A percentile compares a stretch with the other conserved stretches of the same genome.
These are phyloP conservation scores for Penicillium sp. DNA, from an alignment of 2,329 filamentous ascomycete genomes.

Conservation along the genomic window DNA sequence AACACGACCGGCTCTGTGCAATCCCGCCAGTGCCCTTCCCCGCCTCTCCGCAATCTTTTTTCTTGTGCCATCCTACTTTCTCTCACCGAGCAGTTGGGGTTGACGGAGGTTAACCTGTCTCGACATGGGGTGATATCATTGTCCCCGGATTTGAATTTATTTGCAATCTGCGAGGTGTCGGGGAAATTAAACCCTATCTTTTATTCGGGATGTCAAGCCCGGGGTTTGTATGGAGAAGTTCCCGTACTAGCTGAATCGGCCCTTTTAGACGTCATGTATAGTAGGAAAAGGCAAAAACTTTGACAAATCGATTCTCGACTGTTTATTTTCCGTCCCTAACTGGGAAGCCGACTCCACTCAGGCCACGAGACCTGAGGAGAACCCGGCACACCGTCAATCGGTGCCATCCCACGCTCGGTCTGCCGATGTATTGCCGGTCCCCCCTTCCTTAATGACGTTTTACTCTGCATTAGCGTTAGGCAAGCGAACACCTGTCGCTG, in stretches of 20 bases:
- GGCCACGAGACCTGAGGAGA: background rate
- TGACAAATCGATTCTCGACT: slow-evolving; percentile 5
- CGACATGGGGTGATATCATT: background rate
- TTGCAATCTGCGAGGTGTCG: background rate
- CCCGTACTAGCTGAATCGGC: no score
- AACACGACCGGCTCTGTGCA: background rate
- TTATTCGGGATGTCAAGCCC: background rate
- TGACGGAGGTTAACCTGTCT: background rate
- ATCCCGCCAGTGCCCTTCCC: background rate
- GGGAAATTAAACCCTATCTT: background rate
- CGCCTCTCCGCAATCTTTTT: slow-evolving; percentile 5
- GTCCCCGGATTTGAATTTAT: background rate
- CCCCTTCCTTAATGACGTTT: background rate
- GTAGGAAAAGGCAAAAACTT: background rate
- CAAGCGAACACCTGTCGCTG: slow-evolving; percentile 9
- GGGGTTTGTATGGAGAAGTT: no score
- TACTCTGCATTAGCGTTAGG: background rate
- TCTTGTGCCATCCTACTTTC: background rate
- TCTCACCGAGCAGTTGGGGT: slow-evolving; percentile 3
- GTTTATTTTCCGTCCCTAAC: background rate
- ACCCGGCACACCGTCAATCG: background rate
- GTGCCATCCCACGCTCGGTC: slow-evolving; percentile 4
- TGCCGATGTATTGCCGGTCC: slow-evolving; percentile 2
- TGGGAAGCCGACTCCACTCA: background rate
- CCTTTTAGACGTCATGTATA: background rate